Conservation (phyloP, 2,329 filamentous ascomycete species). For the Neonectria sp. region DNA sequence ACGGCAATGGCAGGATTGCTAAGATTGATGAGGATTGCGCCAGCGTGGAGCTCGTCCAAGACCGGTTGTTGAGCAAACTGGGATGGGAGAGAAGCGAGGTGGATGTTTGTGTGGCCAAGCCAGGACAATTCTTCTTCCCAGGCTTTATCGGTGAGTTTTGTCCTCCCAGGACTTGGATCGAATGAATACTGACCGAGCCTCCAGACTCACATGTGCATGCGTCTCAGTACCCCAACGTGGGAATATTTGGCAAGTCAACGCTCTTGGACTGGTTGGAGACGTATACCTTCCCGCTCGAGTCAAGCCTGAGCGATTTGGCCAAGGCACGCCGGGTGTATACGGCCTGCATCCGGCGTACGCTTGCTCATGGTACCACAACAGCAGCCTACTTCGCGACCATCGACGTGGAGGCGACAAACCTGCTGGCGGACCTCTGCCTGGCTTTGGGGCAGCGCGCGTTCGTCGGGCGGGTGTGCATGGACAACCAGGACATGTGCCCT, state of each 20-base stretch:
- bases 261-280: constrained; percentile 93
- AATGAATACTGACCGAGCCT: constrained; percentile 28
- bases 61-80: constrained; percentile 57
- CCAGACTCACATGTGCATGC: constrained; percentile 96
- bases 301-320: constrained; percentile 75
- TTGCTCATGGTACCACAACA: constrained; percentile 92
- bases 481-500: constrained; percentile 76
- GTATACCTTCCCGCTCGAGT: constrained; percentile 96
- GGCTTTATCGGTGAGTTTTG: constrained; percentile 79
- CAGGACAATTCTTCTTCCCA: constrained; percentile 84
- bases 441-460: constrained; percentile 87
- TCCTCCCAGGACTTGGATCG: not conserved
- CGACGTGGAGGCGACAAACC: constrained; percentile 89
- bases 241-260: constrained; percentile 94
- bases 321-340: constrained; percentile 82
- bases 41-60: constrained; percentile 48
- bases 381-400: constrained; percentile 96
- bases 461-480: constrained; percentile 97
- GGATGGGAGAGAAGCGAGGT: constrained; percentile 62
- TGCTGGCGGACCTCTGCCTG: constrained; percentile 89
- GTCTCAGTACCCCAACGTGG: constrained; percentile 93
- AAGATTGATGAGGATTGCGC: constrained; percentile 59
- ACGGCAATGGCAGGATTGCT: constrained; percentile 64
- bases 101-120: constrained; percentile 53
- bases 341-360: constrained; percentile 82